These are phyloP conservation scores for Claviceps fusiformis DNA, from an alignment of 2,329 filamentous ascomycete species.

Conservation along the genomic window DNA sequence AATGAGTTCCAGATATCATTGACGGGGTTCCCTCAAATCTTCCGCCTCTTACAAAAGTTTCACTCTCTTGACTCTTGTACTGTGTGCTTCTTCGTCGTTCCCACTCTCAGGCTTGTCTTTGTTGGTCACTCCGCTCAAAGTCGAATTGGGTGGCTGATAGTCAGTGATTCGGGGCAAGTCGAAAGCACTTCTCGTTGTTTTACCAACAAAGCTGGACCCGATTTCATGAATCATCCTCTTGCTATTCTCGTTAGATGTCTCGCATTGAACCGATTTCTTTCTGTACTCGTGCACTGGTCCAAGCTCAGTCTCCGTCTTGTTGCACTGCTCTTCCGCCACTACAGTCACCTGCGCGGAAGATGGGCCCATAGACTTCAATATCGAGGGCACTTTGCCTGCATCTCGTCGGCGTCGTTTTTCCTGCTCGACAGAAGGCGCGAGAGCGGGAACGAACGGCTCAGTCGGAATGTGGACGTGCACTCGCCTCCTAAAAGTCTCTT, in stretches of 20 bases:
- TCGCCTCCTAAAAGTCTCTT: background rate
- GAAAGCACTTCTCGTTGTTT: background rate
- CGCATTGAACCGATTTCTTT: constrained; percentile 6
- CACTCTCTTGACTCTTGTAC: background rate
- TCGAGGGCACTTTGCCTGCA: constrained; percentile 17
- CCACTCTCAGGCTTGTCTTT: background rate
- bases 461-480: constrained; percentile 7
- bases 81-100: background rate
- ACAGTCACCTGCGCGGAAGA: constrained; percentile 6
- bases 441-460: constrained; percentile 10
- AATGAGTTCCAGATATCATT: background rate
- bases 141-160: background rate
- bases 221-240: constrained; percentile 16
- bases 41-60: background rate
- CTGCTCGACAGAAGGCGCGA: constrained; percentile 20
- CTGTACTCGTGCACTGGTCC: constrained; percentile 13
- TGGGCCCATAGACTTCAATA: constrained; percentile 15
- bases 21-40: background rate
- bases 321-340: background rate
- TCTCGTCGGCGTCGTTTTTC: constrained; percentile 23
- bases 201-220: constrained; percentile 11
- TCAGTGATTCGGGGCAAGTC: constrained; percentile 3
- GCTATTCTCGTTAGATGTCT: constrained; percentile 2
- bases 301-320: constrained; percentile 7
- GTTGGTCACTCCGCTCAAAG: background rate